Conservation (phyloP, 2,329 filamentous ascomycete genomes). For the Fusarium sp. region DNA sequence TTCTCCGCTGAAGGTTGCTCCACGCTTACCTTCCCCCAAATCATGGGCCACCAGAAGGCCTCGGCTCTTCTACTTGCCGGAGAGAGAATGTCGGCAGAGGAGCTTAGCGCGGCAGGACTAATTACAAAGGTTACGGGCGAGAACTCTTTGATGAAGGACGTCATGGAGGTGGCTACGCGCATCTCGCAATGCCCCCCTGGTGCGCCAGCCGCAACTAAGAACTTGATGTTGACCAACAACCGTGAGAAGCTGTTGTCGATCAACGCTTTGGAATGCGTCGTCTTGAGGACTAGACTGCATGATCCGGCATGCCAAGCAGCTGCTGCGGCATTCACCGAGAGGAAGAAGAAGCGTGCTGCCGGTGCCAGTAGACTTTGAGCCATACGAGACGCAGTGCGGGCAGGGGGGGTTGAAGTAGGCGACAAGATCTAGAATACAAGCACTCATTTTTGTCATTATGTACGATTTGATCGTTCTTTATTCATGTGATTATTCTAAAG, state of each 20-base stretch:
- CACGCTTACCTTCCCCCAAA: not conserved
- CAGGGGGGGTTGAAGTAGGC: not conserved
- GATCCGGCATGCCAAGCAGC: not conserved
- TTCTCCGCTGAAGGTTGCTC: not conserved
- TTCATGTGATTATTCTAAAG: rapidly evolving
- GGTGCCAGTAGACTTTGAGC: not conserved
- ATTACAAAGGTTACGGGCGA: not conserved
- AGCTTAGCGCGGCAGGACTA: not conserved
- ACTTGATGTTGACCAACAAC: not conserved
- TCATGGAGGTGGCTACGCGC: not conserved
- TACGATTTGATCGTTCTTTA: not conserved
- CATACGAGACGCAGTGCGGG: not conserved
- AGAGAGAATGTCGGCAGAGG: not conserved
- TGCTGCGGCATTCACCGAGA: not conserved
- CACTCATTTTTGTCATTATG: not conserved
- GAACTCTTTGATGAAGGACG: not conserved
- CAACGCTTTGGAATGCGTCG: not conserved
- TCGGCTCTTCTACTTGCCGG: not conserved
- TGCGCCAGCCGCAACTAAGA: not conserved
- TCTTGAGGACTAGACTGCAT: not conserved
- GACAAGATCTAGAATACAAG: not conserved
- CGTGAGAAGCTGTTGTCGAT: not conserved
- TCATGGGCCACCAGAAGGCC: not conserved
- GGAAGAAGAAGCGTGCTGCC: not conserved
- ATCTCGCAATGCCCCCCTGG: not conserved